Evolutionary conservation across 345 rosid species (phyloP).

Genomic region (Salix arbutifolia): DNA sequence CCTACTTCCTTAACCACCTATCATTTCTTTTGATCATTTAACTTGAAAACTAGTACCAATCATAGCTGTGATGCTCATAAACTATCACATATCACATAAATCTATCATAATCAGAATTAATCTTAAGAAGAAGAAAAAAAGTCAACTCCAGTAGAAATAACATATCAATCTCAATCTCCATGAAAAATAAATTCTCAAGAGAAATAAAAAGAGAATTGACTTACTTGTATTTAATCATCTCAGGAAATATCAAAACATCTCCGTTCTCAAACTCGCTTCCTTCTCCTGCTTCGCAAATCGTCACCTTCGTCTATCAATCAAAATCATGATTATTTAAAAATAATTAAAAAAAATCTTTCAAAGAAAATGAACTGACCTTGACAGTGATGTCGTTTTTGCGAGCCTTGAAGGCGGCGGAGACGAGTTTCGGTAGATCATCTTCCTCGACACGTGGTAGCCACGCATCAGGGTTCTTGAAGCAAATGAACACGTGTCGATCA

Average conservation of each 20-base stretch:
- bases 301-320: slow-evolving; percentile 51
- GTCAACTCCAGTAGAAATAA: too few species aligned
- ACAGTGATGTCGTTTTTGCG: slow-evolving; percentile 54
- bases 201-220: slow-evolving; percentile 35
- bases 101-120: too few species aligned
- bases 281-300: slow-evolving; percentile 64
- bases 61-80: background rate
- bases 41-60: background rate
- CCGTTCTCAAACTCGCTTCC: slow-evolving; percentile 49
- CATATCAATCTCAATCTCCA: background rate
- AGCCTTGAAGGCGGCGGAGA: slow-evolving; percentile 56
- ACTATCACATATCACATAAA: too few species aligned
- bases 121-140: too few species aligned
- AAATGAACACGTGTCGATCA: slow-evolving; percentile 77
- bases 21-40: background rate
- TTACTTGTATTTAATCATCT: slow-evolving; percentile 90
- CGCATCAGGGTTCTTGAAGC: slow-evolving; percentile 50
- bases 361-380: slow-evolving; percentile 42
- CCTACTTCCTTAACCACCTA: background rate
- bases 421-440: slow-evolving; percentile 58
- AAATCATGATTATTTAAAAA: background rate
- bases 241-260: slow-evolving; percentile 91
- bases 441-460: slow-evolving; percentile 73
- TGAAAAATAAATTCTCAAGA: background rate
- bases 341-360: background rate